A percentile compares a stretch with the other conserved stretches of the same genome.
Conservation (phyloP, 2,329 filamentous ascomycete species). For the Claviceps sp. region DNA sequence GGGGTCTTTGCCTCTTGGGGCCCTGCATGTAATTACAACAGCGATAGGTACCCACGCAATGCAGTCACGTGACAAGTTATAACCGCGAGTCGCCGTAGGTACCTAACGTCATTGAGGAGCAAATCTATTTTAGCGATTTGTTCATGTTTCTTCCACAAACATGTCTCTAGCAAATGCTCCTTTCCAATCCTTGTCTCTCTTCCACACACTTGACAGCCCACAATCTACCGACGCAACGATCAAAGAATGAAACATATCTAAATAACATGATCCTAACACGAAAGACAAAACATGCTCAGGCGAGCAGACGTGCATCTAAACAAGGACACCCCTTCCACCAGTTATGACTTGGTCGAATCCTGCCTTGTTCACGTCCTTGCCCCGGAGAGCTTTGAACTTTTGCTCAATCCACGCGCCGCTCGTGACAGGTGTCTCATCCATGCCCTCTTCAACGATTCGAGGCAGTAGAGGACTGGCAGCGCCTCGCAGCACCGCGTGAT, state of each 20-base stretch:
- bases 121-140: neutral
- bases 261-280: too few species aligned
- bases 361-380: neutral
- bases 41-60: too few species aligned
- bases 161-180: too few species aligned
- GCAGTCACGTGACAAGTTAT: too few species aligned
- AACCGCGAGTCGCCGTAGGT: fast-evolving
- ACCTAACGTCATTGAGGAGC: too few species aligned
- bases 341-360: neutral
- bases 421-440: neutral
- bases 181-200: too few species aligned
- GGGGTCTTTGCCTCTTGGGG: too few species aligned
- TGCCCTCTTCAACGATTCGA: neutral
- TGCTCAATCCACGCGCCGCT: neutral
- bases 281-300: too few species aligned
- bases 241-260: too few species aligned
- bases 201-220: too few species aligned
- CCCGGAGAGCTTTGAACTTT: neutral
- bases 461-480: neutral
- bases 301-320: neutral
- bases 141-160: neutral
- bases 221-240: too few species aligned
- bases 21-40: too few species aligned
- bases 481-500: neutral
- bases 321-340: neutral